Evolutionary conservation across 495 filamentous ascomycete species (phyloP), one percentile per base, ranked within the genome.

Genomic region (Tuber borchii): DNA sequence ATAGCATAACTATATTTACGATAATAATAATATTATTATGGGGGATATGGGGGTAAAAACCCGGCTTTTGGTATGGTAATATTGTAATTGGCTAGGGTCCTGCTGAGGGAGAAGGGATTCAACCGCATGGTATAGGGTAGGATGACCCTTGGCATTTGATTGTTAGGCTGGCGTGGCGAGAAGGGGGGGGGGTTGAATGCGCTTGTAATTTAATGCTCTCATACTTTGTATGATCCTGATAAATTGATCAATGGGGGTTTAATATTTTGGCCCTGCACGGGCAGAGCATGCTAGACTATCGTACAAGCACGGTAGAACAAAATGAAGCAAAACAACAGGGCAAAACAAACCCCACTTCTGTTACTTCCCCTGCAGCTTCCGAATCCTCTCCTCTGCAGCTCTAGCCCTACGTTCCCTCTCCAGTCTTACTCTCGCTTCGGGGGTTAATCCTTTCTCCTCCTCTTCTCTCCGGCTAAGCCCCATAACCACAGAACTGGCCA

Each of bases 321-420:
- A 22, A 19, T 2, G 6, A 19, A 19, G 6, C 46, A 22, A 48
- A 12, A n/a, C 51, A 16, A 61, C 34, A 37, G 34, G 16, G 31
- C 51, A 16, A 51, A 48, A 71, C 44, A 71, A 26, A 48, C 71
- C 2, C 76, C 44, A 20, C 71, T 68, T 39, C 76, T 51, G 61
- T 12, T 46, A 22, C 73, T 83, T 81, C 46, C 80, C 85, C 75
- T 87, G 87, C 88, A 93, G 86, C 79, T 88, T 85, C 83, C 86
- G 89, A 61, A 97, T 88, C 78, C 95, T 89, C 86, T 94, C 94
- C 79, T 82, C 79, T 5, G 77, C 80, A 31, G 78, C 79, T 69
- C 75, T 75, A 51, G 74, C 78, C 65, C 74, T 76, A 68, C 80
- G 43, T 56, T 81, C 76, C 73, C 76, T 77, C 75, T 77, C 80